These are phyloP conservation scores for Batkoa obscura DNA, from an alignment of 371 early-diverging fungal species.

Conservation along the genomic window DNA sequence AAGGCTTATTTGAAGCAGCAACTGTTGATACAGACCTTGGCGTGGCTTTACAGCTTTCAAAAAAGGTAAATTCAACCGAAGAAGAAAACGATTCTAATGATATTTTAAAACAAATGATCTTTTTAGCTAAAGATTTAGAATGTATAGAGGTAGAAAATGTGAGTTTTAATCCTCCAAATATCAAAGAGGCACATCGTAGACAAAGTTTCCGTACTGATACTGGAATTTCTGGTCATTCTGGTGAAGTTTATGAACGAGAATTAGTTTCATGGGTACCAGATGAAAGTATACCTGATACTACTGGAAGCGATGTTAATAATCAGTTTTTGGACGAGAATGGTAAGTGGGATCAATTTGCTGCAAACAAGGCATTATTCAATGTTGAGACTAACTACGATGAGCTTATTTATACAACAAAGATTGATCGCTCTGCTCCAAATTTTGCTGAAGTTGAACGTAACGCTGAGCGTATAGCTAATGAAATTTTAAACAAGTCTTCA, in stretches of 20 bases:
- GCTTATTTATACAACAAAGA: slow-evolving; percentile 81
- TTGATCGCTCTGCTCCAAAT: slow-evolving; percentile 71
- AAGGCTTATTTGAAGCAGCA: slow-evolving; percentile 60
- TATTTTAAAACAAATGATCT: slow-evolving; percentile 18
- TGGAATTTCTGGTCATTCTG: slow-evolving; percentile 51
- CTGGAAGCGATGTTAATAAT: slow-evolving; percentile 6
- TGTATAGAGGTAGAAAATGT: slow-evolving; percentile 31
- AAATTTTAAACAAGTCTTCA: slow-evolving; percentile 64
- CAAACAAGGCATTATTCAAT: slow-evolving; percentile 86
- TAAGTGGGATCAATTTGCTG: slow-evolving; percentile 97
- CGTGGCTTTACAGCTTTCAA: slow-evolving; percentile 45
- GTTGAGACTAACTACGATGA: slow-evolving; percentile 90
- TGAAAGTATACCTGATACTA: slow-evolving; percentile 13
- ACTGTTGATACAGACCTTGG: slow-evolving; percentile 54
- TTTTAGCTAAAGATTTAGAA: slow-evolving; percentile 49
- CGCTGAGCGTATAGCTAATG: slow-evolving; percentile 76
- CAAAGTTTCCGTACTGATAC: slow-evolving; percentile 75
- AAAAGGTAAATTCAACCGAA: slow-evolving; percentile 13
- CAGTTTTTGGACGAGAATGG: background rate
- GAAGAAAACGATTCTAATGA: slow-evolving; percentile 16
- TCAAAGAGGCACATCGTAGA: slow-evolving; percentile 19
- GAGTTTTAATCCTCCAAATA: slow-evolving; percentile 22
- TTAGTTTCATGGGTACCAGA: slow-evolving; percentile 75
- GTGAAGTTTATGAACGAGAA: slow-evolving; percentile 51
- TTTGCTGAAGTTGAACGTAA: slow-evolving; percentile 74